These are phyloP conservation scores for Fonsecaea pugnacius DNA, from an alignment of 2,329 filamentous ascomycete species.

Conservation along the genomic window DNA sequence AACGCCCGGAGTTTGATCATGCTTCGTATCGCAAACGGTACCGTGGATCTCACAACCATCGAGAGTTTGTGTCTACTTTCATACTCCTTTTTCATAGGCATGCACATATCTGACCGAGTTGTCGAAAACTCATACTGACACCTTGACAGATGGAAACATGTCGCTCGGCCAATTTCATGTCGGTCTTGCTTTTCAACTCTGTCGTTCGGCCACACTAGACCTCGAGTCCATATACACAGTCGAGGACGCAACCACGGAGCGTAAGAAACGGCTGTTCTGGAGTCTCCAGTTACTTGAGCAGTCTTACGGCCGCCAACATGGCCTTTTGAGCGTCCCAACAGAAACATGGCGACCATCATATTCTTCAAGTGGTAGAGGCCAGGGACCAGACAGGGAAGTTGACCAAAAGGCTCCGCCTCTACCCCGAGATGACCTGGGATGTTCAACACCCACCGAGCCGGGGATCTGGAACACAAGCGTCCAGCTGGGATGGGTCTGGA, in stretches of 20 bases:
- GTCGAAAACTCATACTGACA: background rate
- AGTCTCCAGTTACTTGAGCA: conserved; percentile 14
- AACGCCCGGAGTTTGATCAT: conserved; percentile 34
- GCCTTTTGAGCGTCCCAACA: conserved; percentile 42
- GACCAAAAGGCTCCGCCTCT: conserved; percentile 6
- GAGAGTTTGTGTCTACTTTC: conserved; percentile 38
- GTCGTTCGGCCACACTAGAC: conserved; percentile 19
- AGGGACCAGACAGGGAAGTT: background rate
- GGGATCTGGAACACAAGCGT: conserved; percentile 23
- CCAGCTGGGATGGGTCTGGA: conserved; percentile 14
- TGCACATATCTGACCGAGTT: background rate
- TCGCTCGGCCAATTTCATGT: conserved; percentile 45
- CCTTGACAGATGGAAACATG: conserved; percentile 47
- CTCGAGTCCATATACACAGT: conserved; percentile 15
- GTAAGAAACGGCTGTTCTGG: conserved; percentile 15
- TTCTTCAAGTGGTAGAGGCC: background rate
- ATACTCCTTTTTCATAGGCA: conserved; percentile 35
- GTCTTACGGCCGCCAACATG: conserved; percentile 44
- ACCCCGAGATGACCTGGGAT: conserved; percentile 9
- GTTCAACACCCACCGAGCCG: conserved; percentile 1
- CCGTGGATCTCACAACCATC: conserved; percentile 34
- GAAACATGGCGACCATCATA: conserved; percentile 16
- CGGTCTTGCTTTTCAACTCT: conserved; percentile 18
- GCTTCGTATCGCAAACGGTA: conserved; percentile 33
- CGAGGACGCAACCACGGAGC: conserved; percentile 2